Evolutionary conservation across 73 alveolate genomes (phyloP).

Genomic region (Paraurostyla sp.): DNA sequence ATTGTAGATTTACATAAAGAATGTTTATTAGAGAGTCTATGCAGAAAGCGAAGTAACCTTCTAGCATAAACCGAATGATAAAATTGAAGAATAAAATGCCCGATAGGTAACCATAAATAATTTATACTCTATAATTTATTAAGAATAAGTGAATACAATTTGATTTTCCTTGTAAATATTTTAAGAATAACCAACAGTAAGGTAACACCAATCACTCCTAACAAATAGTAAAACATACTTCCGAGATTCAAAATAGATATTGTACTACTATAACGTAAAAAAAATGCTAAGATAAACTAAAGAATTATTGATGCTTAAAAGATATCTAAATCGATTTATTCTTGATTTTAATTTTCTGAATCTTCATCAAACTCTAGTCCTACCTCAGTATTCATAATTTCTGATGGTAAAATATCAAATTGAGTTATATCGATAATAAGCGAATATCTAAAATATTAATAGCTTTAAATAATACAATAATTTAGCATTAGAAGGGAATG

Average conservation of each 20-base stretch:
- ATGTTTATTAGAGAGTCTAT: neutral
- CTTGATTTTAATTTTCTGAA: too few species aligned
- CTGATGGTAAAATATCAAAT: constrained; percentile 42
- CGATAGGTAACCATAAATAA: neutral
- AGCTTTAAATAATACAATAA: too few species aligned
- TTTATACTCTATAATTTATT: neutral
- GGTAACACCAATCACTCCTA: neutral
- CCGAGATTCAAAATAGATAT: neutral
- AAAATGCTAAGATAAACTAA: too few species aligned
- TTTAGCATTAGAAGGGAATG: constrained; percentile 46
- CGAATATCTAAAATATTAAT: too few species aligned
- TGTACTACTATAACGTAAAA: constrained; percentile 9
- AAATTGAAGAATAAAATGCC: neutral
- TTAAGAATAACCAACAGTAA: neutral
- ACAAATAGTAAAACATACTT: neutral
- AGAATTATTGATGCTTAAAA: neutral
- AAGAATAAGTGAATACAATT: neutral
- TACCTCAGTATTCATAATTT: neutral
- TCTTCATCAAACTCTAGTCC: neutral
- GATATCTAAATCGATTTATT: constrained; percentile 8
- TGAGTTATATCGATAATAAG: neutral
- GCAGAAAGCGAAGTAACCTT: neutral
- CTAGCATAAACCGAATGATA: neutral
- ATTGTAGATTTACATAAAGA: neutral
- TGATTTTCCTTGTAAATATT: neutral